Evolutionary conservation across 2,329 filamentous ascomycete species (phyloP).

Genomic region (Cladosporium austrohemisphaericum): DNA sequence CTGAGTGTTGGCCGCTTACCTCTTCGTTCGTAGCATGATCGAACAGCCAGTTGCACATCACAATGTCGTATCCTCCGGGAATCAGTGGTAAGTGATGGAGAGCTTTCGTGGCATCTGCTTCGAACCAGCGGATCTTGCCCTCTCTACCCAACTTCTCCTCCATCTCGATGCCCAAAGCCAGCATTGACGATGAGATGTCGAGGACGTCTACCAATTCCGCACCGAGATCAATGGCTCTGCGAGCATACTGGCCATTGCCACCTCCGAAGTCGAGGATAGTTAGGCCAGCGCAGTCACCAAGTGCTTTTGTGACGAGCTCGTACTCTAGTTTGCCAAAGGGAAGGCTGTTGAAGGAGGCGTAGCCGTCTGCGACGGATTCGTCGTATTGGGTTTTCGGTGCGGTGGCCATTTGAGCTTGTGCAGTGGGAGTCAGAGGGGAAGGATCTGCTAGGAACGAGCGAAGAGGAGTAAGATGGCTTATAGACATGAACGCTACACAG

Average conservation of each 20-base stretch:
- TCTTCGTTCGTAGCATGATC: conserved; percentile 17
- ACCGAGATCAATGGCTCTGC: conserved; percentile 17
- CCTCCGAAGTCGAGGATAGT: conserved; percentile 20
- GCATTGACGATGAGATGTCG: conserved; percentile 17
- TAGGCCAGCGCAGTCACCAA: conserved; percentile 17
- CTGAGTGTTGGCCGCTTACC: neutral
- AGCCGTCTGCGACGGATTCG: conserved; percentile 13
- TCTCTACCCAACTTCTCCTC: conserved; percentile 14
- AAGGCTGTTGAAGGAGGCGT: conserved; percentile 8
- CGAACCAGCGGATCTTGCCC: conserved; percentile 16
- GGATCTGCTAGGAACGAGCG: no score
- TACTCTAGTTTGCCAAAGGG: conserved; percentile 17
- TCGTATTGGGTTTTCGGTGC: conserved; percentile 16
- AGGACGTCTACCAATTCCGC: conserved; percentile 18
- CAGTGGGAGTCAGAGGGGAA: neutral
- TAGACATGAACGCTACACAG: neutral
- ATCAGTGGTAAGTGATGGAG: conserved; percentile 15
- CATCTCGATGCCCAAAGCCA: conserved; percentile 16
- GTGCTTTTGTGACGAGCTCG: conserved; percentile 15
- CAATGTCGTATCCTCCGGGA: conserved; percentile 19
- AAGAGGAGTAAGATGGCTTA: neutral
- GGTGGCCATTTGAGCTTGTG: neutral
- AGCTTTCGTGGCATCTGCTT: conserved; percentile 16
- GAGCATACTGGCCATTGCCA: conserved; percentile 19
- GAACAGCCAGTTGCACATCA: conserved; percentile 20